Base-by-base conservation (phyloP, 306 rosid genomes). In the Elaeagnus macrophylla region DNA sequence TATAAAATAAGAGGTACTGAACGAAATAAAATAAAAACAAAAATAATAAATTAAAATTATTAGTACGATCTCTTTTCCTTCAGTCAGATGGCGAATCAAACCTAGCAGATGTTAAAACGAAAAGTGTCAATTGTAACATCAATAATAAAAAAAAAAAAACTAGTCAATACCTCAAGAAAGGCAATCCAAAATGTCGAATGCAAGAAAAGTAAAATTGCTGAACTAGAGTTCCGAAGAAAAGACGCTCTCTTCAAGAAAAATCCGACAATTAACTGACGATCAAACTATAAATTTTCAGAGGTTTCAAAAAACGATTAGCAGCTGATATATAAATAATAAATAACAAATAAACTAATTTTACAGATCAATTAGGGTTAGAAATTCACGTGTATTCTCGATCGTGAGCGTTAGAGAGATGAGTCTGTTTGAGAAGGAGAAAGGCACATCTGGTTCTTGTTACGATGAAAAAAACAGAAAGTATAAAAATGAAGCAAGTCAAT, bases 201-300 rank as follows among this genome's bases (percentile, higher is more conserved):
- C 32, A 25, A 25, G 13, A 57, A 58, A 64, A 50, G 13, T 12
- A 52, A 50, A 54, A 53, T n/a, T 55, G 66, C 59, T 36, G 52
- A 20, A 56, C 12, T 39, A 44, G 13, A 59, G 3, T 53, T 7
- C 35, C 37, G 20, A 54, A 54, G 9, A 45, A 45, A 13, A 2
- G 32, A 25, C 32, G 32, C 4, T 5, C 32, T 25, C 32, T 25
- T 25, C 49, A 45, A 45, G 9, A 45, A 25, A 45, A 45, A 12
- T 16, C n/a, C 9, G 49, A 7, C n/a, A 6, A 10, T 44, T 44
- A 4, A 1, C 15, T 11, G 15, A 3, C 49, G 9, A 13, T 12
- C n/a, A 14, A 45, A 12, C 5, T 12, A 12, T 6, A 12, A 12
- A 12, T 13, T 6, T 45, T 9, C 49, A 45, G 0, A 12, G 49